A percentile compares a stretch with the other conserved stretches of the same genome.
phyloP scores from a whole-genome alignment of 1,139 yeast species.

The Candida labiduridarum region DNA sequence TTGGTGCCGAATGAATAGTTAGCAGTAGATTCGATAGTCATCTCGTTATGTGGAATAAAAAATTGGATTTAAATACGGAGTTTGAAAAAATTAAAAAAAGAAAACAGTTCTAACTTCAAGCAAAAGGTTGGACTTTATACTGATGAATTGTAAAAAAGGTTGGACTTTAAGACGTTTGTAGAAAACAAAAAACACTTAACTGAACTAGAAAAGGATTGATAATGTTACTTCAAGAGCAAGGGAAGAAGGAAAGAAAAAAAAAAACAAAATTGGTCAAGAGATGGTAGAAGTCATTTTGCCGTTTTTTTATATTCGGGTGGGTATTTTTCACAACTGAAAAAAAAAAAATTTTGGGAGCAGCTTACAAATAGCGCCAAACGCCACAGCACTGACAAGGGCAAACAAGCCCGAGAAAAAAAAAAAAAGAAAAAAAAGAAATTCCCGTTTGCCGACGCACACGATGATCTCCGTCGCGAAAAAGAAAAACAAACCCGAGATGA shows the following conservation, averaged over 20 bases:
- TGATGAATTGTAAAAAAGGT: conserved; percentile 13
- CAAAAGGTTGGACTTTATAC: conserved; percentile 15
- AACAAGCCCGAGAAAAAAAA: neutral
- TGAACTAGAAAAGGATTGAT: neutral
- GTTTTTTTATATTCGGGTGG: neutral
- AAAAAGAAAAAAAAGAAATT: conserved; percentile 1
- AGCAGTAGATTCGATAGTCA: conserved; percentile 26
- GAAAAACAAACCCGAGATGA: neutral
- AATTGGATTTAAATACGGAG: conserved; percentile 7
- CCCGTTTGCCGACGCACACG: neutral
- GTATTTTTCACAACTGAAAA: conserved; percentile 2
- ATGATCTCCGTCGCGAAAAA: neutral
- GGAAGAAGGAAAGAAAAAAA: neutral
- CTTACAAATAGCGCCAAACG: conserved; percentile 1
- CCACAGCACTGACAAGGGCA: neutral
- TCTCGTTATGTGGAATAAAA: conserved; percentile 10
- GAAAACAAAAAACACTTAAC: neutral
- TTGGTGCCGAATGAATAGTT: conserved; percentile 66
- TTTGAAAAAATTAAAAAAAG: neutral
- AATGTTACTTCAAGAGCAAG: neutral
- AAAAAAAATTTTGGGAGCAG: neutral
- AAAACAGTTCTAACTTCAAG: conserved; percentile 3
- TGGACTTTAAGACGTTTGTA: conserved; percentile 16
- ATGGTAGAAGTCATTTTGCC: neutral
- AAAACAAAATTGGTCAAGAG: neutral